phyloP scores from a whole-genome alignment of 805 yeast genomes.

The Kodamaea kakaduensis region DNA sequence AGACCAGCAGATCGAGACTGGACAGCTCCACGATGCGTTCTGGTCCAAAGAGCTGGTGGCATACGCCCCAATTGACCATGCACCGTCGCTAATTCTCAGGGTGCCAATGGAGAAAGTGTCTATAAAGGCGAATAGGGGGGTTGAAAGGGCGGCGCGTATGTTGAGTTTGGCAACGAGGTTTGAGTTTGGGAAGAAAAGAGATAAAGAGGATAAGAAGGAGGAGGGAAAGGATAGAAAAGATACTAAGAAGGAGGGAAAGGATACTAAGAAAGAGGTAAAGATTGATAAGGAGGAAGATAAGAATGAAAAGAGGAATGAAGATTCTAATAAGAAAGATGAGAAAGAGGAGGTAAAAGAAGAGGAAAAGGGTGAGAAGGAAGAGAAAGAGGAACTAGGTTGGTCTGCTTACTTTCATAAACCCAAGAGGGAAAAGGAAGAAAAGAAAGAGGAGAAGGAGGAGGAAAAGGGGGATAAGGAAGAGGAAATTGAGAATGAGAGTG shows the following conservation, averaged over 20 bases:
- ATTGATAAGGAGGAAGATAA: too few relatives aligned
- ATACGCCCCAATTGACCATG: not conserved
- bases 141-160: not conserved
- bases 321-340: too few relatives aligned
- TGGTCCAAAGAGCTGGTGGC: conserved; percentile 9
- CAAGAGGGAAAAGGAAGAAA: not conserved
- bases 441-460: not conserved
- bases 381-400: too few relatives aligned
- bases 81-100: too few relatives aligned
- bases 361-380: too few relatives aligned
- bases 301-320: too few relatives aligned
- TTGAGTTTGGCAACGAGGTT: not conserved
- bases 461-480: too few relatives aligned
- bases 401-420: too few relatives aligned
- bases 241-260: not conserved
- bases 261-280: too few relatives aligned
- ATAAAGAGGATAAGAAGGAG: not conserved
- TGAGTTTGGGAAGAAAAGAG: not conserved
- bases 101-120: too few relatives aligned
- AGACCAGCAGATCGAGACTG: conserved; percentile 4
- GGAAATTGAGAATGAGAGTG: too few relatives aligned
- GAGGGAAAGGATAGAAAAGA: not conserved
- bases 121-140: too few relatives aligned
- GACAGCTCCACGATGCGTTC: conserved; percentile 12
- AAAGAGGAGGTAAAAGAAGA: not conserved